Evolutionary conservation across 495 filamentous ascomycete genomes (phyloP).

Genomic region (Podospora pseudoanserina): DNA sequence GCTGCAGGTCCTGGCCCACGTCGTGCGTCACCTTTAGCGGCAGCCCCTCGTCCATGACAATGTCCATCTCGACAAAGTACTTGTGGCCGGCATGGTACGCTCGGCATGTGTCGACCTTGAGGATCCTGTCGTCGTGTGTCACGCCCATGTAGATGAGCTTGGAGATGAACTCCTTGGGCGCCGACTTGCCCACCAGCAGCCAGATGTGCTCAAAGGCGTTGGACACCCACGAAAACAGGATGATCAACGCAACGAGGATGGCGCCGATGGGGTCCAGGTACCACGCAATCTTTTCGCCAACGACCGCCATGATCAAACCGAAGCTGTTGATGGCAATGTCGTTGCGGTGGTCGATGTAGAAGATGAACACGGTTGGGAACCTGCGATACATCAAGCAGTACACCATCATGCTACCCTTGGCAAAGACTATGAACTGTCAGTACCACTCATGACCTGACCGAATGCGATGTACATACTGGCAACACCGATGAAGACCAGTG

Average conservation of each 20-base stretch:
- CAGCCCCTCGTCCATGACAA: conserved; percentile 52
- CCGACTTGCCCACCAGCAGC: conserved; percentile 53
- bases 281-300: conserved; percentile 52
- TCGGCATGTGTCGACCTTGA: conserved; percentile 54
- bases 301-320: conserved; percentile 52
- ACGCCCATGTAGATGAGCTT: conserved; percentile 56
- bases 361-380: conserved; percentile 53
- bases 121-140: conserved; percentile 50
- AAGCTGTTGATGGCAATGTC: conserved; percentile 55
- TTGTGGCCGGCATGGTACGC: conserved; percentile 55
- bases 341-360: conserved; percentile 56
- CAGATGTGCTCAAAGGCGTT: conserved; percentile 57
- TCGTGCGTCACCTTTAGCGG: conserved; percentile 53
- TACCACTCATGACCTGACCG: background rate
- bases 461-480: conserved; percentile 42
- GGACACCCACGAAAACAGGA: conserved; percentile 52
- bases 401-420: conserved; percentile 46
- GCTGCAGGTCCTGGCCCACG: conserved; percentile 50
- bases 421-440: conserved; percentile 39
- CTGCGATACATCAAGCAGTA: conserved; percentile 51
- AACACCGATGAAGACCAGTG: conserved; percentile 49
- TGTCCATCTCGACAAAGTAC: conserved; percentile 57
- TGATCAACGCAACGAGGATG: conserved; percentile 52
- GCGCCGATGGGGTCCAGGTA: conserved; percentile 55
- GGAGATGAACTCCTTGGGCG: conserved; percentile 51